Evolutionary conservation across 1,139 yeast species (phyloP), one percentile per base, ranked within the genome.

Genomic region (Arxiozyma slooffiae): DNA sequence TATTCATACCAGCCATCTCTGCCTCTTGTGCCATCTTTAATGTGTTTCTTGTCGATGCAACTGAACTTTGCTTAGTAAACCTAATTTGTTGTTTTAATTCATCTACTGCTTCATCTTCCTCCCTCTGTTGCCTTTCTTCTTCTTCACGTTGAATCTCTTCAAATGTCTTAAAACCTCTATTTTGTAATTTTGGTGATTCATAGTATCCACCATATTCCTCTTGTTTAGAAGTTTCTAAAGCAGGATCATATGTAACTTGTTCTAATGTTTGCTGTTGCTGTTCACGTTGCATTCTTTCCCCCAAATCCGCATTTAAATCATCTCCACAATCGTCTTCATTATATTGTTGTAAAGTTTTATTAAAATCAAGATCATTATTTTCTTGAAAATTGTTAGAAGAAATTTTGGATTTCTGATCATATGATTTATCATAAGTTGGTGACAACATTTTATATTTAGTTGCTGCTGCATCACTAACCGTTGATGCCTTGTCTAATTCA

Each of bases 1-100:
- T 85, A 65, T 90, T 88, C 49, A 88, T 78, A 24, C 96, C 98
- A 8, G 90, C 79, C 50, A 85, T 85, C 66, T 90, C 97, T 0
- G 97, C 97, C 60, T 88, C 94, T 57, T 85, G 85, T 1, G 96
- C 95, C 81, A 87, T 81, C 59, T 85, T 78, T 53, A 92, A 71
- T 0, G 96, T 89, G 60, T 89, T 89, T 61, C 95, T 77, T 0
- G 97, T 85, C 47, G 89, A 81, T 9, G 87, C 83, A 18, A 89
- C 81, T 1, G 96, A 84, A 61, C 88, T 94, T 61, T 88, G 94
- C 67, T 90, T 90, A 46, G 88, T 82, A 64, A 85, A 89, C 53
- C 88, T 75, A 55, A 87, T 85, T 60, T 90, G 90, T 58, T 85
- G 85, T 66, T 86, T 88, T 60, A 92, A 80, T 44, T 82, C 88